These are phyloP conservation scores for Alternaria sp. DNA, from an alignment of 2,329 filamentous ascomycete genomes.

Conservation along the genomic window DNA sequence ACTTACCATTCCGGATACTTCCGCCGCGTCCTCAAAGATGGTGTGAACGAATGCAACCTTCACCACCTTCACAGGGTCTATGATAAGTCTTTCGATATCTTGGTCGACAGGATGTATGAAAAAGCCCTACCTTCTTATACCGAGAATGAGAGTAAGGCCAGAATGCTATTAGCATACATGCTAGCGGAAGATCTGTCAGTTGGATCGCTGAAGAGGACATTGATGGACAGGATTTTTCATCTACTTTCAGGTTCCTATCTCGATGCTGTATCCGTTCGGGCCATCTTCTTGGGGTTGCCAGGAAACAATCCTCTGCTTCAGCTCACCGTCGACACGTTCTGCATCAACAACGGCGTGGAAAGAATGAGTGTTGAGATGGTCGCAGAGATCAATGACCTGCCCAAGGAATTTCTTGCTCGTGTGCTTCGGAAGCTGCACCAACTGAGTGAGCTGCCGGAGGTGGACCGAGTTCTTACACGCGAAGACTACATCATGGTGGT, in stretches of 20 bases:
- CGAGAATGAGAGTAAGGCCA: neutral
- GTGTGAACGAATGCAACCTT: neutral
- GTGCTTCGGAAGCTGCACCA: neutral
- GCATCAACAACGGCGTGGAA: neutral
- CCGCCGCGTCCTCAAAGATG: neutral
- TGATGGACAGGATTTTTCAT: neutral
- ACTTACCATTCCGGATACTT: neutral
- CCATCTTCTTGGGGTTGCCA: neutral
- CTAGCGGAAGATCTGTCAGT: neutral
- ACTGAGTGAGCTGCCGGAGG: neutral
- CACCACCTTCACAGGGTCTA: neutral
- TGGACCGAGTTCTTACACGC: neutral
- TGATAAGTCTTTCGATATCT: constrained; percentile 2
- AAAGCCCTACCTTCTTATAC: neutral
- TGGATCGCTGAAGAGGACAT: neutral
- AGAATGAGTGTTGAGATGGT: neutral
- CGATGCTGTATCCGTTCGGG: neutral
- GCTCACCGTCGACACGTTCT: neutral
- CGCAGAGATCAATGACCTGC: neutral
- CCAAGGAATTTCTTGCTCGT: neutral
- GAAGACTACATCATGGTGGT: neutral
- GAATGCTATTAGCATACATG: neutral
- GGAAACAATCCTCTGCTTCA: neutral
- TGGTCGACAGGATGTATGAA: constrained; percentile 21
- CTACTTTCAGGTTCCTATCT: neutral